Base-by-base conservation (phyloP, 2,329 filamentous ascomycete species). In the Fusarium irregulare region DNA sequence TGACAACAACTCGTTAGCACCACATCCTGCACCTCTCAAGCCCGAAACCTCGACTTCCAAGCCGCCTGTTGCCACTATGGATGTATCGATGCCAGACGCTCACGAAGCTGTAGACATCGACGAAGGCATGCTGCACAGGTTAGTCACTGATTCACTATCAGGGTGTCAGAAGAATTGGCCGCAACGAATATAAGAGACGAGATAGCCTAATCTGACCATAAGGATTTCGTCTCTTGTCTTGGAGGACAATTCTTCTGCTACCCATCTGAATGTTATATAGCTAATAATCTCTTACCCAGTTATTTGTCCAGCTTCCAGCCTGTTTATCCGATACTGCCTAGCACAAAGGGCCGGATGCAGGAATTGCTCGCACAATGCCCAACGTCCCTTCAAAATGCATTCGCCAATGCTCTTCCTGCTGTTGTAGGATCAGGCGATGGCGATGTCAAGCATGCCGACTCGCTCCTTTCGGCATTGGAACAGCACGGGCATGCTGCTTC, bases 261-360 rank as follows among this genome's bases (percentile, higher is more conserved):
- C 34, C 18, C 18, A n/a, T n/a, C 34, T n/a, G 34, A 37, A 10
- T 20, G 45, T n/a, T 11, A 28, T 37, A 20, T 4, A 37, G 30
- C 71, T 75, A 59, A 75, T 32, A 45, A 14, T 7, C 12, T 40
- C 20, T 9, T 45, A 37, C 34, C 18, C 10, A 90, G 87, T 68
- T 93, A 93, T 71, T 85, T 92, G 56, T 83, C 83, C 7, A 81
- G 86, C 16, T 87, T 93, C 21, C 91, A 93, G 71, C 88, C 88
- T 16, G 87, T 87, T 6, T 89, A 92, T 60, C 91, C 91, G 0
- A 82, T 93, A 46, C 81, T 93, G 14, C 86, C 90, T 3, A 83
- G 83, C 55, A 87, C 80, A 56, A 89, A 87, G 72, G 78, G 80
- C 16, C 83, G 84, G n/a, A 78, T 92, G 12, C 85, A 87, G 60